phyloP scores from a whole-genome alignment of 192 early-diverging fungal genomes.

The Coemansia sp. region DNA sequence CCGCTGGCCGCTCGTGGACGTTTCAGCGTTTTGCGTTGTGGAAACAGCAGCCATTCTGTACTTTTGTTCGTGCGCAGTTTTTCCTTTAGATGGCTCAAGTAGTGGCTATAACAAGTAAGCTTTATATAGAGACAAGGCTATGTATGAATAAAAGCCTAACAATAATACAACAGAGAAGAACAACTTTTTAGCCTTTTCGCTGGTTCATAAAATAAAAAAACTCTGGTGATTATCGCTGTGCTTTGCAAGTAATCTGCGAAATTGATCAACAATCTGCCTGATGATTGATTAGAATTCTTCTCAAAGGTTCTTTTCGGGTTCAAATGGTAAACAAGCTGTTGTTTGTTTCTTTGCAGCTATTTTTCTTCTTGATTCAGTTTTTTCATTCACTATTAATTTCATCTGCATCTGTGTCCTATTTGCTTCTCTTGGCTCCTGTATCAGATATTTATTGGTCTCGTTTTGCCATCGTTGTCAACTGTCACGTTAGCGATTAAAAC shows the following conservation, averaged over 20 bases:
- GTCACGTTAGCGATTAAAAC: not conserved
- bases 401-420: not conserved
- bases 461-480: not conserved
- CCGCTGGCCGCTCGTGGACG: slow-evolving; percentile 18
- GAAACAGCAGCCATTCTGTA: not conserved
- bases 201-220: too few relatives aligned
- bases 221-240: too few relatives aligned
- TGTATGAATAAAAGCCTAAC: too few relatives aligned
- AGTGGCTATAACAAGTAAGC: too few relatives aligned
- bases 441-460: not conserved
- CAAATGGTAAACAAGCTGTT: not conserved
- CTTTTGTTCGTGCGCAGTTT: not conserved
- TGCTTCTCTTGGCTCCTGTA: not conserved
- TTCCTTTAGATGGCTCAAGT: too few relatives aligned
- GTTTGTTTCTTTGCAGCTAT: not conserved
- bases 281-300: not conserved
- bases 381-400: not conserved
- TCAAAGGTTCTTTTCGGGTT: not conserved
- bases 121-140: too few relatives aligned
- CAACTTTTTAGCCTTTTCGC: too few relatives aligned
- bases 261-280: not conserved
- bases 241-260: not conserved
- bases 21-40: not conserved
- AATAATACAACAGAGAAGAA: too few relatives aligned
- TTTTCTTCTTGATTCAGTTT: not conserved